Percentiles rank a stretch among this genome's conserved stretches.
phyloP scores from a whole-genome alignment of 176 grass and related monocot species.

The Oryza officinalis region DNA sequence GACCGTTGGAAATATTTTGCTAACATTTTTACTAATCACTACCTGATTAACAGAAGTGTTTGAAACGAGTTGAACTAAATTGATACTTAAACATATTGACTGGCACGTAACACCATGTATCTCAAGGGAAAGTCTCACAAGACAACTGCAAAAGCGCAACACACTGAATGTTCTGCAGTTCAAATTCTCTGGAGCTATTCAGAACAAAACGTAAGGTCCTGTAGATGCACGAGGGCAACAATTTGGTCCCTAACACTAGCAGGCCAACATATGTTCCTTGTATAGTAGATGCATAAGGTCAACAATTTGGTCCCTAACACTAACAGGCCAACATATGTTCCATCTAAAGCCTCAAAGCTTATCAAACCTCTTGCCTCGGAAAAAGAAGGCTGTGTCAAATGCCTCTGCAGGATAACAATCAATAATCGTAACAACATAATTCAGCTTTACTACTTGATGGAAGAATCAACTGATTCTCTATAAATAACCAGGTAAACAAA shows the following conservation, averaged over 20 bases:
- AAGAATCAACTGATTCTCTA: background rate
- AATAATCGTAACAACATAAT: background rate
- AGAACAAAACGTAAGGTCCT: background rate
- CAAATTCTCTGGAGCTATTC: background rate
- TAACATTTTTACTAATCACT: background rate
- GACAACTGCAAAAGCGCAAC: background rate
- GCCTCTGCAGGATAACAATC: background rate
- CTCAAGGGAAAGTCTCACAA: background rate
- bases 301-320: background rate
- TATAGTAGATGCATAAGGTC: background rate
- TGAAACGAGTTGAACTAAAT: background rate
- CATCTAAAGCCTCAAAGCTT: background rate
- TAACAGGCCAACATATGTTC: background rate
- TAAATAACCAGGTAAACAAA: background rate
- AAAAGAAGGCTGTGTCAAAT: background rate
- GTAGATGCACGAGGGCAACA: background rate
- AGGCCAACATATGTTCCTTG: too few species aligned
- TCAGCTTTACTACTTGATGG: background rate
- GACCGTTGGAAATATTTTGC: background rate
- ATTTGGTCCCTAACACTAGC: background rate
- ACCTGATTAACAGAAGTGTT: background rate
- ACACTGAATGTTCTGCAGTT: background rate
- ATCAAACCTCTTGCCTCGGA: too few species aligned
- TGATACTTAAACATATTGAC: background rate
- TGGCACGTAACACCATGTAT: background rate